Conservation (phyloP, 139 green algal species). For the Pseudopediastrum boryanum region DNA sequence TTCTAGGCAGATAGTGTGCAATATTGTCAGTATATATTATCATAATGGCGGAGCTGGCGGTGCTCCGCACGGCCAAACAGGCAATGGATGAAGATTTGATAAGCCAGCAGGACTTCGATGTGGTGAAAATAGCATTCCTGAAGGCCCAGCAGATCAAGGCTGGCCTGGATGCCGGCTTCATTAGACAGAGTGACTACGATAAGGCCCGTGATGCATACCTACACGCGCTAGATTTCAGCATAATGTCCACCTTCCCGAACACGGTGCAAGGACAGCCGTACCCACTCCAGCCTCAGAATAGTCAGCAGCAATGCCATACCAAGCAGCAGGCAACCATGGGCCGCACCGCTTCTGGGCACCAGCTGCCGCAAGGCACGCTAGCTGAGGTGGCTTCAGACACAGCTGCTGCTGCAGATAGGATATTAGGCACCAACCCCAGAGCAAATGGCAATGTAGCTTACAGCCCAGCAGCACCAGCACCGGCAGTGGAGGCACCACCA, state of each 20-base stretch:
- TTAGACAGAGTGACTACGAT: slow-evolving; percentile 74
- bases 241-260: slow-evolving; percentile 22
- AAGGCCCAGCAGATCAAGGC: slow-evolving; percentile 85
- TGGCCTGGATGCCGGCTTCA: slow-evolving; percentile 77
- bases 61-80: slow-evolving; percentile 71
- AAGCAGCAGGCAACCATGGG: neutral
- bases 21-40: no score
- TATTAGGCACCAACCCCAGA: slow-evolving; percentile 3
- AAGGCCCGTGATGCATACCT: slow-evolving; percentile 74
- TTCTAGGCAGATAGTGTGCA: no score
- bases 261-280: neutral
- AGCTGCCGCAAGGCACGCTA: neutral
- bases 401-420: no score
- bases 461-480: neutral
- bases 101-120: slow-evolving; percentile 71
- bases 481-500: no score
- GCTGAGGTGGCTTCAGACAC: neutral
- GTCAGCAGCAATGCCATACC: neutral
- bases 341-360: neutral
- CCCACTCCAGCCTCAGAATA: neutral
- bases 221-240: slow-evolving; percentile 60
- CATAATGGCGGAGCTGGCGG: slow-evolving; percentile 50
- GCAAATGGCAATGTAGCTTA: neutral
- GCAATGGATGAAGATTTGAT: slow-evolving; percentile 81
- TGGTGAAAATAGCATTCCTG: slow-evolving; percentile 83